Evolutionary conservation across 2,329 filamentous ascomycete species (phyloP).

Genomic region (Myotisia sp.): DNA sequence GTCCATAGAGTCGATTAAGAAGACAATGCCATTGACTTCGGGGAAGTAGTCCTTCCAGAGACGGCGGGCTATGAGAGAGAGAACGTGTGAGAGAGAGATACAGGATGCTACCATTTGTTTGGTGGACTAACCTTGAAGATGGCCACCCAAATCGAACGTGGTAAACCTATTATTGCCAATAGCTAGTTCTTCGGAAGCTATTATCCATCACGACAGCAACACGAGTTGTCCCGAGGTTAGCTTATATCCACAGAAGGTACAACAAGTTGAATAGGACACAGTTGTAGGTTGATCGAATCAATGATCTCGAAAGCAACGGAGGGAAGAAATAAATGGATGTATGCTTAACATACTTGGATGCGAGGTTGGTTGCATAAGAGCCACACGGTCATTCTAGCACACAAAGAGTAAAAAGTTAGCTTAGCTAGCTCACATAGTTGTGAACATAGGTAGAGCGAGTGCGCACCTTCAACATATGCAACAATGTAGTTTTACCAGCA

Average conservation of each 20-base stretch:
- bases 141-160: constrained; percentile 84
- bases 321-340: no score
- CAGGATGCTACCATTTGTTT: neutral
- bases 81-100: neutral
- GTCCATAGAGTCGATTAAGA: constrained; percentile 95
- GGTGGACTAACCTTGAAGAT: constrained; percentile 72
- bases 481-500: constrained; percentile 81
- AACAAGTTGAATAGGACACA: no score
- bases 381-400: constrained; percentile 72
- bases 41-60: constrained; percentile 97
- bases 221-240: neutral
- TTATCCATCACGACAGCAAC: constrained; percentile 8
- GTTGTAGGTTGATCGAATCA: no score
- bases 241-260: neutral
- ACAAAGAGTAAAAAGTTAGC: neutral
- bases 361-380: constrained; percentile 76
- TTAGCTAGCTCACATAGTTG: constrained; percentile 9
- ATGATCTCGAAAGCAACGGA: neutral
- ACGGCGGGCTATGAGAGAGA: constrained; percentile 51
- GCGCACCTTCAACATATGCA: constrained; percentile 84
- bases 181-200: constrained; percentile 78
- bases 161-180: constrained; percentile 92
- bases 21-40: constrained; percentile 91
- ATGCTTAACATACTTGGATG: constrained; percentile 59
- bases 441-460: neutral